Percentiles rank a stretch among this genome's conserved stretches.
Evolutionary conservation across 2,329 filamentous ascomycete species (phyloP).

Genomic region (Penicillium sp.): DNA sequence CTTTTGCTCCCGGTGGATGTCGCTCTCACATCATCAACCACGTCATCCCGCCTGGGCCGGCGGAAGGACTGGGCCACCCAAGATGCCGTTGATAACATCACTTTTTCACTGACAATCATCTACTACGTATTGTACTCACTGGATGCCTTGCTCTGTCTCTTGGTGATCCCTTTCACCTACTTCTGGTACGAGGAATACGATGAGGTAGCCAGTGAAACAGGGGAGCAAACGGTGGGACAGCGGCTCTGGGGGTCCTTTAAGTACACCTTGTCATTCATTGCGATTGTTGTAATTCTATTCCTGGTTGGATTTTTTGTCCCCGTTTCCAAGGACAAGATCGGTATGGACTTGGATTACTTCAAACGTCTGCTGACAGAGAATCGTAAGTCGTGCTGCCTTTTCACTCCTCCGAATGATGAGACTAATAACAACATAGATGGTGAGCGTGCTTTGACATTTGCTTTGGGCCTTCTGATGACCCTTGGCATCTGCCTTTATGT

Average conservation of each 20-base stretch:
- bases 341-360: constrained; percentile 85
- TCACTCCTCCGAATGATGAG: background rate
- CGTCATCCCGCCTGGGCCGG: constrained; percentile 68
- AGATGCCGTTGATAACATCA: constrained; percentile 72
- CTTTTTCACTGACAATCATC: constrained; percentile 77
- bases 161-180: constrained; percentile 93
- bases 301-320: constrained; percentile 93
- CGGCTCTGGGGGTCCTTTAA: constrained; percentile 82
- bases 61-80: constrained; percentile 97
- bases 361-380: constrained; percentile 80
- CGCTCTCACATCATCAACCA: constrained; percentile 87
- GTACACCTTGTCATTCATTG: constrained; percentile 83
- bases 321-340: constrained; percentile 65
- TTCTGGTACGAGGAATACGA: constrained; percentile 99
- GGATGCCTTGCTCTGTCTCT: constrained; percentile 82
- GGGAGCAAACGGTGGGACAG: constrained; percentile 67
- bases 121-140: constrained; percentile 93
- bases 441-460: constrained; percentile 88
- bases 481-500: constrained; percentile 83
- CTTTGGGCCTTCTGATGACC: constrained; percentile 81
- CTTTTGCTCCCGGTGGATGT: constrained; percentile 93
- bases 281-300: constrained; percentile 74
- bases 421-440: constrained; percentile 56
- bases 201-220: constrained; percentile 79
- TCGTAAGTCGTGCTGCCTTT: constrained; percentile 50